A percentile compares a stretch with the other conserved stretches of the same genome.
Evolutionary conservation across 768 basidiomycete species (phyloP).

Genomic region (Xerocomellus dryophilus): DNA sequence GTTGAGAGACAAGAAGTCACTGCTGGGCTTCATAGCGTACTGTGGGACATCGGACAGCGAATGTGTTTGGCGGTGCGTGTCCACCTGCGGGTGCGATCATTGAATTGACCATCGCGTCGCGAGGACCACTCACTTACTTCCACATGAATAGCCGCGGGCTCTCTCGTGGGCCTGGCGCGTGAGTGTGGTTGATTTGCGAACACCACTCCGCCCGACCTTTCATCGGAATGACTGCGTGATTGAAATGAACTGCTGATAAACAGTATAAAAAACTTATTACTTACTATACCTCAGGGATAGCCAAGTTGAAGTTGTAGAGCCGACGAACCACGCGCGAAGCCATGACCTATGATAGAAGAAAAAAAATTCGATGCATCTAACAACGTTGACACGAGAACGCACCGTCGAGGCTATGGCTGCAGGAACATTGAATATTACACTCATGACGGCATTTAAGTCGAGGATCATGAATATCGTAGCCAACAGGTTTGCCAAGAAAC

Average conservation of each 20-base stretch:
- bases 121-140: slow-evolving; percentile 26
- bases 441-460: slow-evolving; percentile 65
- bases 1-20: slow-evolving; percentile 23
- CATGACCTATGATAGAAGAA: slow-evolving; percentile 42
- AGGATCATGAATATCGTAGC: slow-evolving; percentile 62
- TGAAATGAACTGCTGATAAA: background rate
- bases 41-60: slow-evolving; percentile 24
- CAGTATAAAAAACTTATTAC: slow-evolving; percentile 1
- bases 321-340: slow-evolving; percentile 60
- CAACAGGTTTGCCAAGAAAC: slow-evolving; percentile 40
- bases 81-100: slow-evolving; percentile 21
- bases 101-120: background rate
- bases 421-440: slow-evolving; percentile 62
- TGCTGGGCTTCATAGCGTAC: slow-evolving; percentile 22
- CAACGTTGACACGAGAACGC: slow-evolving; percentile 14
- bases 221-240: slow-evolving; percentile 16
- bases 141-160: slow-evolving; percentile 30
- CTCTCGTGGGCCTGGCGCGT: slow-evolving; percentile 16
- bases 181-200: slow-evolving; percentile 17
- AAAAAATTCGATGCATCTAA: background rate
- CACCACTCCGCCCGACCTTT: slow-evolving; percentile 18
- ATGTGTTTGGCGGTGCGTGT: slow-evolving; percentile 28
- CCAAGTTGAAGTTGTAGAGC: slow-evolving; percentile 46
- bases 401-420: slow-evolving; percentile 55
- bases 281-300: slow-evolving; percentile 30